Percentiles rank a stretch among this genome's conserved stretches.
Evolutionary conservation across 371 early-diverging fungal species (phyloP).

Genomic region (Rhizopus sp.): DNA sequence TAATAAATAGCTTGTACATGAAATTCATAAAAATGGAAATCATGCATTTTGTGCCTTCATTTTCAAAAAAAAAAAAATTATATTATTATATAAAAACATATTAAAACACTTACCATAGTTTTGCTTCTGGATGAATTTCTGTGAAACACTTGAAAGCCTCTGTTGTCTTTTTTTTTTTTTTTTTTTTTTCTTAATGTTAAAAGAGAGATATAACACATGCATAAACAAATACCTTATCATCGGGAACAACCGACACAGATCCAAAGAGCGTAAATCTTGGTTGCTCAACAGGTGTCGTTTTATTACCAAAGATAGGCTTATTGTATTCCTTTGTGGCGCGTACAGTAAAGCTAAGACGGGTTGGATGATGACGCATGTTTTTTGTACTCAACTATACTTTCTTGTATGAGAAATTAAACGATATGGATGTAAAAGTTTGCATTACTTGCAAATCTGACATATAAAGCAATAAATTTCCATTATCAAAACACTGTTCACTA

Average conservation of each 20-base stretch:
- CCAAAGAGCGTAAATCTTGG: slow-evolving; percentile 57
- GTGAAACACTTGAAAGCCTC: slow-evolving; percentile 35
- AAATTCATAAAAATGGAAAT: slow-evolving; percentile 55
- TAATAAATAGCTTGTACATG: slow-evolving; percentile 53
- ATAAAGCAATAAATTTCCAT: slow-evolving; percentile 50
- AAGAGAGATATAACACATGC: neutral
- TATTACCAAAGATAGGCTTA: slow-evolving; percentile 22
- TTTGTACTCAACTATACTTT: slow-evolving; percentile 37
- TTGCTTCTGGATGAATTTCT: slow-evolving; percentile 51
- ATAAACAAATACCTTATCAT: slow-evolving; percentile 26
- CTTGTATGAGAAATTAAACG: neutral
- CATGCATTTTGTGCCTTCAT: slow-evolving; percentile 40
- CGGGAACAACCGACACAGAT: slow-evolving; percentile 31
- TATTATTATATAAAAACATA: neutral
- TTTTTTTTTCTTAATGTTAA: neutral
- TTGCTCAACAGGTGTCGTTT: slow-evolving; percentile 42
- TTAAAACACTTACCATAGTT: slow-evolving; percentile 23
- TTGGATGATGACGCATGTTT: slow-evolving; percentile 33
- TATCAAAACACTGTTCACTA: slow-evolving; percentile 42
- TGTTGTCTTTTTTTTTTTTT: slow-evolving; percentile 7
- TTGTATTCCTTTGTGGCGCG: slow-evolving; percentile 39
- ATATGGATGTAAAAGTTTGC: neutral
- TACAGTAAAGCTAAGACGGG: slow-evolving; percentile 33
- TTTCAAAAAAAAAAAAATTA: too few relatives aligned
- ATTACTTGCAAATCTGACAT: slow-evolving; percentile 53